Base-by-base conservation (phyloP, 345 rosid species). In the Bruguiera parviflora region DNA sequence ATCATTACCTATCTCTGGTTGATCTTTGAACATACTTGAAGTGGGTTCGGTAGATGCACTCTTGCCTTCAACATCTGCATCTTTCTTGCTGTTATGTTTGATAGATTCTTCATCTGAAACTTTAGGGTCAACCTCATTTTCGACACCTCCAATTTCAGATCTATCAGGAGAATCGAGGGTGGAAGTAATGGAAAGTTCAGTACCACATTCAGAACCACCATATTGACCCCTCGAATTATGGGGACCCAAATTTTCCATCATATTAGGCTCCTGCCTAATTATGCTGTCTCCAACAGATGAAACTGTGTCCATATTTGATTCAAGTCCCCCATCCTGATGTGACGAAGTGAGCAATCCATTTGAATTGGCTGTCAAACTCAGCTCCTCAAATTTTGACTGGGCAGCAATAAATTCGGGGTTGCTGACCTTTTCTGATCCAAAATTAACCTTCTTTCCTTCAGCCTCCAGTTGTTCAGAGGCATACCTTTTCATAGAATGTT, bases 111-210 rank as follows among this genome's bases (percentile, higher is more conserved):
- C 73, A 72, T 79, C 89, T 25, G 80, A 47, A 61, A 71, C 67
- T 78, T 81, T 81, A 24, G 79, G 62, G 66, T 72, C 84, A 66
- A 72, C 76, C 77, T 75, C 83, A 35, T 68, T 22, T 18, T 86
- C 88, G 39, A 53, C 53, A 32, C 73, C 66, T 71, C 85, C 92
- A 76, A 29, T 75, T 72, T 94, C 96, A 35, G 78, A 86, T 76
- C 58, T 73, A 74, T 90, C 92, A 31, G 96, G 89, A 73, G 96
- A 87, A 75, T 90, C 99, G 53, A 95, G 96, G 39, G 97, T 88
- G 33, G 96, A 91, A 63, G 96, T 78, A 68, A 95, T 84, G 71
- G 97, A 91, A 52, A 95, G 93, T 72, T 92, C 96, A 3, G 96
- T 87, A 66, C 96, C 93, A 69, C 98, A 87, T 71, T 94, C 98